A percentile compares a stretch with the other conserved stretches of the same genome.
phyloP scores from a whole-genome alignment of 495 filamentous ascomycete genomes.

The Xanthoparmelia taractica region DNA sequence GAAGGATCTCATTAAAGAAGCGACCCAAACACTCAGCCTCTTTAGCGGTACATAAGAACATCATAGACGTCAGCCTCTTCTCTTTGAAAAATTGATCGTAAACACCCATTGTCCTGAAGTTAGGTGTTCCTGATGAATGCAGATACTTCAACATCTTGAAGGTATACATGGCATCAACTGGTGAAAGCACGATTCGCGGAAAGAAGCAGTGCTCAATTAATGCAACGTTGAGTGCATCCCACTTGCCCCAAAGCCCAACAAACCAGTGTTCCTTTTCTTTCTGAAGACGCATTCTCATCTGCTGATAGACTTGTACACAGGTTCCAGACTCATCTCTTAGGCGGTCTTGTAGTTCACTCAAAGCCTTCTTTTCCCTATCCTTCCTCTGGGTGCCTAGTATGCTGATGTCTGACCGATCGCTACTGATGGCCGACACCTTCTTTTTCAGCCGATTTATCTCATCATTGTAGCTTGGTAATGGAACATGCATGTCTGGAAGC shows the following conservation, averaged over 20 bases:
- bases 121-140: slow-evolving; percentile 70
- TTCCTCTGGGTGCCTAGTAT: slow-evolving; percentile 48
- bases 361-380: slow-evolving; percentile 52
- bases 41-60: slow-evolving; percentile 78
- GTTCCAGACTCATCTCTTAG: slow-evolving; percentile 63
- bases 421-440: slow-evolving; percentile 52
- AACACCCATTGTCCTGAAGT: slow-evolving; percentile 78
- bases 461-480: slow-evolving; percentile 61
- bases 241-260: slow-evolving; percentile 48
- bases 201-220: slow-evolving; percentile 86
- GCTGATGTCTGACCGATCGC: slow-evolving; percentile 64
- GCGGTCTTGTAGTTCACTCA: slow-evolving; percentile 51
- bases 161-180: slow-evolving; percentile 77
- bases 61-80: slow-evolving; percentile 65
- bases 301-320: slow-evolving; percentile 56
- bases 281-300: slow-evolving; percentile 54
- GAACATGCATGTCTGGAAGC: slow-evolving; percentile 68
- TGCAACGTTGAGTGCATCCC: slow-evolving; percentile 60
- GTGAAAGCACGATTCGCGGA: slow-evolving; percentile 74
- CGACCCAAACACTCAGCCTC: slow-evolving; percentile 87
- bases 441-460: slow-evolving; percentile 58
- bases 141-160: slow-evolving; percentile 79
- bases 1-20: slow-evolving; percentile 74
- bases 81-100: slow-evolving; percentile 78
- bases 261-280: slow-evolving; percentile 82